A percentile compares a stretch with the other conserved stretches of the same genome.
Conservation (phyloP, 2,329 filamentous ascomycete genomes). For the Exophiala phaeomuriformis region DNA sequence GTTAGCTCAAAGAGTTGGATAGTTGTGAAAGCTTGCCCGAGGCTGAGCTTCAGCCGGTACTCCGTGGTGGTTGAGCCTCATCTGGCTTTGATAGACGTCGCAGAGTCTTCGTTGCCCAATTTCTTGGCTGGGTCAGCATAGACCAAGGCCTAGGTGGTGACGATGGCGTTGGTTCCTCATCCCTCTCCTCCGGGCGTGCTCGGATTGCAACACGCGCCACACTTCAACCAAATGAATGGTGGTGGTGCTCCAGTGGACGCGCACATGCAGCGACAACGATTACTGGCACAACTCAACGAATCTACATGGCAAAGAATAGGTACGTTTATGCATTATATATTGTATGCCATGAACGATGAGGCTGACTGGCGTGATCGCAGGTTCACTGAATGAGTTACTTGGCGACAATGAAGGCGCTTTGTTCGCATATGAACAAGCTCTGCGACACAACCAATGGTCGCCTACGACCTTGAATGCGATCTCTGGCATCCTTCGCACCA, state of each 20-base stretch:
- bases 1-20: not conserved
- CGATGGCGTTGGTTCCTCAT: slow-evolving; percentile 22
- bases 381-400: slow-evolving; percentile 77
- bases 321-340: slow-evolving; percentile 42
- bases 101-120: not conserved
- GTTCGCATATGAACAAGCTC: slow-evolving; percentile 80
- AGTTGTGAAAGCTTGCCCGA: not conserved
- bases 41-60: not conserved
- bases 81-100: not conserved
- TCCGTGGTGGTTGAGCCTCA: not conserved
- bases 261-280: slow-evolving; percentile 43
- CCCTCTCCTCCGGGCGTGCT: slow-evolving; percentile 22
- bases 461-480: slow-evolving; percentile 90
- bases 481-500: slow-evolving; percentile 79
- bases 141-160: not conserved
- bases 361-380: slow-evolving; percentile 40
- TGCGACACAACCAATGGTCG: slow-evolving; percentile 81
- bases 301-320: slow-evolving; percentile 87
- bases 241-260: slow-evolving; percentile 45
- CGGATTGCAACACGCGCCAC: slow-evolving; percentile 16
- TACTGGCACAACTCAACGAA: slow-evolving; percentile 74
- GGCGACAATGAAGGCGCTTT: slow-evolving; percentile 84
- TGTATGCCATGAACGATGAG: not conserved
- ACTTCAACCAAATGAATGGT: slow-evolving; percentile 45
- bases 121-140: not conserved